A percentile compares a stretch with the other conserved stretches of the same genome.
These are phyloP conservation scores for Pleurotus cornucopiae DNA, from an alignment of 768 basidiomycete species.

Conservation along the genomic window DNA sequence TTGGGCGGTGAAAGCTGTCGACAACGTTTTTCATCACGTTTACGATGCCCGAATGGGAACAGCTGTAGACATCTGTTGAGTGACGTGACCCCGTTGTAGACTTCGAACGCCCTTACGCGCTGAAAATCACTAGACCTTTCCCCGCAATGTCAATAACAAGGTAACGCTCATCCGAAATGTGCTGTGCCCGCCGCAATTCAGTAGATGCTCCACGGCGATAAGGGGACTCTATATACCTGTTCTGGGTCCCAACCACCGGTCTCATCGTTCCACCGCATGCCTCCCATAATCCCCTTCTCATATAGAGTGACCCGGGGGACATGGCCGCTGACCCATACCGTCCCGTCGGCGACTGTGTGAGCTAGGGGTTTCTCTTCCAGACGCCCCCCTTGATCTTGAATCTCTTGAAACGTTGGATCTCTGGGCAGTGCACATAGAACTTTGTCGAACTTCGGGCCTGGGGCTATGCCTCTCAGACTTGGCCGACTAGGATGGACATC, in stretches of 20 bases:
- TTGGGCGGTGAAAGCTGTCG: constrained; percentile 54
- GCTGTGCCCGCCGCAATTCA: constrained; percentile 30
- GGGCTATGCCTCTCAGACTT: constrained; percentile 67
- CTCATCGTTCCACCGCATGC: constrained; percentile 51
- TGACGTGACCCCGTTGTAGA: not conserved
- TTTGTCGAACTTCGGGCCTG: constrained; percentile 53
- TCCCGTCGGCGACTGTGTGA: constrained; percentile 61
- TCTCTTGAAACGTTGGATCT: constrained; percentile 71
- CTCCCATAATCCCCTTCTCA: constrained; percentile 67
- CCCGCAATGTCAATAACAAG: constrained; percentile 73
- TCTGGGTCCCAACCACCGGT: constrained; percentile 48
- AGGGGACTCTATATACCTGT: constrained; percentile 32
- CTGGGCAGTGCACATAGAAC: constrained; percentile 55
- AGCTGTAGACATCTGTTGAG: constrained; percentile 3
- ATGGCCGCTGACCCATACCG: constrained; percentile 77
- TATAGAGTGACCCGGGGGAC: constrained; percentile 68
- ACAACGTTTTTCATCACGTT: constrained; percentile 68
- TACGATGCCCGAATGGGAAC: constrained; percentile 7
- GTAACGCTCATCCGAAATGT: constrained; percentile 83
- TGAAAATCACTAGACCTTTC: constrained; percentile 80
- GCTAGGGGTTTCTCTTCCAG: constrained; percentile 53
- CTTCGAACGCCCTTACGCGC: constrained; percentile 53
- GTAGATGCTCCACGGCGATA: not conserved
- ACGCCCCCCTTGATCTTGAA: constrained; percentile 48
- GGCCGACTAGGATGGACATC: constrained; percentile 82